These are phyloP conservation scores for Wickerhamia fluorescens DNA, from an alignment of 805 yeast genomes.

Conservation along the genomic window DNA sequence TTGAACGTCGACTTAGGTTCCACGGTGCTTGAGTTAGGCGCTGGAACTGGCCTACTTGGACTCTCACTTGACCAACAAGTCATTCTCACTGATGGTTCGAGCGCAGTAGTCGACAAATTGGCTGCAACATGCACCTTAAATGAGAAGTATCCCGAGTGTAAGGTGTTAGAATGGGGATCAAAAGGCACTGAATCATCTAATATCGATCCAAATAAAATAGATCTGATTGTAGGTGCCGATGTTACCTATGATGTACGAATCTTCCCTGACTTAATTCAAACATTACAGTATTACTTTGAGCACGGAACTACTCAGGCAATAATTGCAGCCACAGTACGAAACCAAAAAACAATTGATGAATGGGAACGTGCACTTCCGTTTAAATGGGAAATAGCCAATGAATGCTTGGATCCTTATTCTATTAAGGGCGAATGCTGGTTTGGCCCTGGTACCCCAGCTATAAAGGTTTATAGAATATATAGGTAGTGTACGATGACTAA, in stretches of 20 bases:
- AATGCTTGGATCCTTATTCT: conserved; percentile 7
- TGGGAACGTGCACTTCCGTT: conserved; percentile 23
- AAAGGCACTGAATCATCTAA: neutral
- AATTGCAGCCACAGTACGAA: conserved; percentile 75
- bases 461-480: conserved; percentile 16
- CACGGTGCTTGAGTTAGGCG: conserved; percentile 65
- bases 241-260: conserved; percentile 72
- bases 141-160: conserved; percentile 12
- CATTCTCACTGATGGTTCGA: conserved; percentile 63
- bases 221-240: conserved; percentile 74
- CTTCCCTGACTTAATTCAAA: conserved; percentile 47
- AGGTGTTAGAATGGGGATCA: conserved; percentile 53
- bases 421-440: conserved; percentile 15
- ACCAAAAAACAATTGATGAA: conserved; percentile 25
- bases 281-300: conserved; percentile 35
- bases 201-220: conserved; percentile 18
- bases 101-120: conserved; percentile 43
- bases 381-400: conserved; percentile 13
- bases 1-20: conserved; percentile 1
- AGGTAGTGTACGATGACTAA: neutral
- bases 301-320: conserved; percentile 26
- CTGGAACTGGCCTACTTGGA: conserved; percentile 85
- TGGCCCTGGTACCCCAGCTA: conserved; percentile 18
- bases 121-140: conserved; percentile 42
- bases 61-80: conserved; percentile 35